These are phyloP conservation scores for Sporisorium graminicola DNA, from an alignment of 1,284 basidiomycete species.

Conservation along the genomic window DNA sequence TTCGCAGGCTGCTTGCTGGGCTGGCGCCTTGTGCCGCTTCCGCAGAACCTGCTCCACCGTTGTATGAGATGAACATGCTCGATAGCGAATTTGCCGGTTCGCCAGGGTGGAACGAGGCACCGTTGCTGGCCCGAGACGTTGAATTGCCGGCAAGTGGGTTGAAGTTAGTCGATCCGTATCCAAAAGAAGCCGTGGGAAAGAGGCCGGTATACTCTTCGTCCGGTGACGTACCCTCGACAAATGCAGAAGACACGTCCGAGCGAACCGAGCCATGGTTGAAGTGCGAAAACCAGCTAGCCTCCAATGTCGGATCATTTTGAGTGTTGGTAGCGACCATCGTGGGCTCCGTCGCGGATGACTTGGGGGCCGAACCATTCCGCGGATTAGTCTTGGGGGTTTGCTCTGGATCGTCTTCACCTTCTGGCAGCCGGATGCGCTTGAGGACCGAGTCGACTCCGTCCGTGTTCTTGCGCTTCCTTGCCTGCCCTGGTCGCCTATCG, in stretches of 20 bases:
- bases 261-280: constrained; percentile 32
- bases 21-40: not conserved
- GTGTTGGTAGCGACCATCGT: not conserved
- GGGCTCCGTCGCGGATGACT: constrained; percentile 1
- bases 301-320: constrained; percentile 17
- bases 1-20: not conserved
- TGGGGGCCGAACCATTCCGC: not conserved
- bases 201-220: constrained; percentile 15
- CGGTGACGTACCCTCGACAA: constrained; percentile 32
- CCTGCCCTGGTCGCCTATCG: constrained; percentile 19
- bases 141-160: constrained; percentile 49
- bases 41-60: constrained; percentile 1
- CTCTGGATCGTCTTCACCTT: constrained; percentile 13
- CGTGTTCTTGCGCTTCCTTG: constrained; percentile 31
- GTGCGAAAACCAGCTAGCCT: constrained; percentile 41
- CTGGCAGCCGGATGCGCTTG: constrained; percentile 39
- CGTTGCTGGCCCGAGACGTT: constrained; percentile 19
- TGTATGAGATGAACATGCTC: constrained; percentile 47
- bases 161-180: constrained; percentile 44
- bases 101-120: constrained; percentile 24
- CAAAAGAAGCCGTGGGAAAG: constrained; percentile 27
- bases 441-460: constrained; percentile 37
- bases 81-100: constrained; percentile 39
- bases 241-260: constrained; percentile 35
- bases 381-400: not conserved